These are phyloP conservation scores for Teratosphaeria zuluensis DNA, from an alignment of 2,329 filamentous ascomycete genomes.

Conservation along the genomic window DNA sequence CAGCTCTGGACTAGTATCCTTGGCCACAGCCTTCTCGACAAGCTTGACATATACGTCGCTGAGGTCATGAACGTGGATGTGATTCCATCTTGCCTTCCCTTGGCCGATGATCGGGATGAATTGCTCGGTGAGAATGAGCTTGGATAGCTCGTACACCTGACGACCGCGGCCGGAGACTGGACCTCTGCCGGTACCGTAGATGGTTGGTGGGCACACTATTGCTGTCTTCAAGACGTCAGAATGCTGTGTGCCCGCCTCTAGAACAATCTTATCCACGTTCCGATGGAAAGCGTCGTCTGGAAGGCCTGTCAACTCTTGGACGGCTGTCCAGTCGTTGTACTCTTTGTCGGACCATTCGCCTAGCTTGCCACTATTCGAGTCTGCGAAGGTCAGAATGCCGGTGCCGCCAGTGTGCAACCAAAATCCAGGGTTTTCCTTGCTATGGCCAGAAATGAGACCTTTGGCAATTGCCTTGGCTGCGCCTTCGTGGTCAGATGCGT, in stretches of 20 bases:
- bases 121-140: constrained; percentile 41
- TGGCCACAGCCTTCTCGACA: constrained; percentile 41
- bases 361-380: constrained; percentile 36
- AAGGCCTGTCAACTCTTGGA: constrained; percentile 42
- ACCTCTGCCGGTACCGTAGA: constrained; percentile 49
- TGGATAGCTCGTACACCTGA: constrained; percentile 49
- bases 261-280: constrained; percentile 59
- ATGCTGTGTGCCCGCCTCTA: constrained; percentile 38
- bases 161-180: constrained; percentile 44
- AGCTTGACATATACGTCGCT: constrained; percentile 46
- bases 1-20: constrained; percentile 28
- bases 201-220: constrained; percentile 58
- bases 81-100: constrained; percentile 45
- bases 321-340: constrained; percentile 52
- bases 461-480: constrained; percentile 42
- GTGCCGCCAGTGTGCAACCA: constrained; percentile 48
- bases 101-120: constrained; percentile 48
- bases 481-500: constrained; percentile 38
- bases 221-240: constrained; percentile 47
- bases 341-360: constrained; percentile 41
- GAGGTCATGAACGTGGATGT: constrained; percentile 54
- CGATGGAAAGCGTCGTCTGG: constrained; percentile 54
- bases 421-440: constrained; percentile 25
- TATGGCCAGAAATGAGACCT: constrained; percentile 41
- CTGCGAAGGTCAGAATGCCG: constrained; percentile 45